Base-by-base conservation (phyloP, 2,329 filamentous ascomycete genomes). In the Scortechinia acanthostroma region DNA sequence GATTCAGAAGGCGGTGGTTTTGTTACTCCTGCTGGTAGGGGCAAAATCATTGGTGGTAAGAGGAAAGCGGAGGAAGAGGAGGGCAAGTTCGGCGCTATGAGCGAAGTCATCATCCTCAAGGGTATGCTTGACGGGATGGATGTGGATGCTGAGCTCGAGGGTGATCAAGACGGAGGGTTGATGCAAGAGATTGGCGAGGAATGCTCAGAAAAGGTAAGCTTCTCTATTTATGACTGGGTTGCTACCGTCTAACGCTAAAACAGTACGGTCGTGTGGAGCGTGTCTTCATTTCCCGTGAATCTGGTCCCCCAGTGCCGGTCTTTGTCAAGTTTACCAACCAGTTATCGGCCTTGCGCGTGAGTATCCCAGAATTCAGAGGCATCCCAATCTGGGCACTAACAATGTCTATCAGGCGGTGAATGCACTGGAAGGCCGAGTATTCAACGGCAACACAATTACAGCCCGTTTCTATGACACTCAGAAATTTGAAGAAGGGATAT, bases 161-260 rank as follows among this genome's bases (percentile, higher is more conserved):
- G 76, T 14, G n/a, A n/a, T n/a, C n/a, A n/a, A n/a, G n/a, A n/a
- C n/a, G 80, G 80, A 10, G 17, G 17, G 0, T 68, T 98, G 43
- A 83, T 91, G 53, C 91, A 97, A 66, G 91, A 96, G 61, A 96
- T 98, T 62, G 93, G 93, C 4, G 88, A 96, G 57, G 88, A 95
- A 59, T 96, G 94, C 62, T 83, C 83, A 43, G 80, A 88, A 51
- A 90, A 91, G 73, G 78, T 83, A 14, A 6, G 40, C 5, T 30
- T 28, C 13, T 42, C 4, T 16, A n/a, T 30, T 20, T 21, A 17
- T 25, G 3, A 15, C 16, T 46, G 14, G 21, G 43, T 47, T 50
- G 47, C 43, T 45, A 19, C 46, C 20, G 10, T 30, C 25, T 30
- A 30, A 30, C 48, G 44, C 3, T 47, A 46, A n/a, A n/a, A 21